These are phyloP conservation scores for Candida sp. DNA, from an alignment of 1,139 yeast species.

Conservation along the genomic window DNA sequence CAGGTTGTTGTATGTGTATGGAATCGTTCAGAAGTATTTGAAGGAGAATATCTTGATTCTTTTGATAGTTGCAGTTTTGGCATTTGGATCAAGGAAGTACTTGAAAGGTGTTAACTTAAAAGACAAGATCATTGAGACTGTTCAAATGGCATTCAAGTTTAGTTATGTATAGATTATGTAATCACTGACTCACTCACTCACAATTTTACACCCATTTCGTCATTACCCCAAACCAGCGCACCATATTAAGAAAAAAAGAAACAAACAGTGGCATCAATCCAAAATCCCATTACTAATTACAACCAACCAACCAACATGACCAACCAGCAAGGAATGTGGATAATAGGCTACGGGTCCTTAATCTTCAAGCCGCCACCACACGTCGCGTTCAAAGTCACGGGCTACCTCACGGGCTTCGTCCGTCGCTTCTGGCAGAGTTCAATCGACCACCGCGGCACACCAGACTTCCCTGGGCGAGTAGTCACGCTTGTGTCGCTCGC, in stretches of 20 bases:
- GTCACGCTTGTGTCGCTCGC: constrained; percentile 72
- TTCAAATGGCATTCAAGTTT: constrained; percentile 50
- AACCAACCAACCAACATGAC: constrained; percentile 3
- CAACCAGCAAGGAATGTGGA: constrained; percentile 59
- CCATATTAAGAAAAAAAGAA: background rate
- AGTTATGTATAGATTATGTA: constrained; percentile 31
- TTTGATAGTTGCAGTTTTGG: constrained; percentile 24
- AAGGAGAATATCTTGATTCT: constrained; percentile 34
- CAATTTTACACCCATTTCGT: background rate
- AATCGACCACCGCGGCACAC: constrained; percentile 90
- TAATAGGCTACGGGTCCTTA: constrained; percentile 90
- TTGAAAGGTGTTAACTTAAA: constrained; percentile 29
- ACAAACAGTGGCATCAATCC: background rate
- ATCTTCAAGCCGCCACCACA: constrained; percentile 93
- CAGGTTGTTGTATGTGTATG: constrained; percentile 18
- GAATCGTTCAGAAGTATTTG: constrained; percentile 25
- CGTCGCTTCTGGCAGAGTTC: constrained; percentile 94
- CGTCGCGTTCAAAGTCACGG: constrained; percentile 62
- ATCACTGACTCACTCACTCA: background rate
- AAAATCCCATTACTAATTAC: background rate
- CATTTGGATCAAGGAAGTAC: constrained; percentile 25
- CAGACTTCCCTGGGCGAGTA: constrained; percentile 84
- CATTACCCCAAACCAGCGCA: background rate
- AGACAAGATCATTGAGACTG: constrained; percentile 38
- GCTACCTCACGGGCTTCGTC: constrained; percentile 75